Evolutionary conservation across 345 rosid genomes (phyloP), one percentile per base, ranked within the genome.

Genomic region (Lepidium didymum): DNA sequence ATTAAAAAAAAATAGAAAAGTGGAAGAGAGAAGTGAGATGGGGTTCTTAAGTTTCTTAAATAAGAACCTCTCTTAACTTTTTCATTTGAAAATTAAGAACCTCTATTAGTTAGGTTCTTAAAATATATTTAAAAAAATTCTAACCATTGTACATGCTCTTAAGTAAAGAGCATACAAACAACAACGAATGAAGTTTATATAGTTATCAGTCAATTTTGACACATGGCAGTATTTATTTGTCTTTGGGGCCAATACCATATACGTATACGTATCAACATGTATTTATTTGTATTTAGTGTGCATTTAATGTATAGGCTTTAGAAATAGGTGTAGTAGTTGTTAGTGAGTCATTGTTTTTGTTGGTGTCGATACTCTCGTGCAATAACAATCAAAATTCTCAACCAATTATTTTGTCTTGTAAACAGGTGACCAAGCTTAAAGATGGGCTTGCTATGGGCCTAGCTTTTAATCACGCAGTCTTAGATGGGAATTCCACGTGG

Each of bases 401-500:
- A 6, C 12, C 27, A 42, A 16, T 16, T 33, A 13, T 55, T 18
- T 73, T 21, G 40, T 56, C 5, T 64, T 12, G 9, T n/a, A n/a
- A n/a, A 70, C 89, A 88, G 99, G 70, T 94, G 50, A 91, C 99
- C 1, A 89, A 86, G 83, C 83, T 94, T 19, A 85, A 68, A 68
- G 91, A 91, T 57, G 99, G 99, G 61, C 59, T 94, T 5, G 91
- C 95, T n/a, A 78, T 94, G 44, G 99, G 99, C 14, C 79, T 84
- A 68, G 96, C 99, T 60, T 91, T 94, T 72, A 94, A 94, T 66
- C 99, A 91, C 77, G 97, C 97, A 4, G 78, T 94, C 67, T 65
- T 94, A 0, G 99, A 94, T 52, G 99, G 96, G 0, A 85, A 84
- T 16, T 79, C 96, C 59, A 94, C 99, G 43, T 94, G 99, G 99